Evolutionary conservation across 305 asterid species (phyloP), one percentile per base, ranked within the genome.

Genomic region (Fraxinus angustifolia): DNA sequence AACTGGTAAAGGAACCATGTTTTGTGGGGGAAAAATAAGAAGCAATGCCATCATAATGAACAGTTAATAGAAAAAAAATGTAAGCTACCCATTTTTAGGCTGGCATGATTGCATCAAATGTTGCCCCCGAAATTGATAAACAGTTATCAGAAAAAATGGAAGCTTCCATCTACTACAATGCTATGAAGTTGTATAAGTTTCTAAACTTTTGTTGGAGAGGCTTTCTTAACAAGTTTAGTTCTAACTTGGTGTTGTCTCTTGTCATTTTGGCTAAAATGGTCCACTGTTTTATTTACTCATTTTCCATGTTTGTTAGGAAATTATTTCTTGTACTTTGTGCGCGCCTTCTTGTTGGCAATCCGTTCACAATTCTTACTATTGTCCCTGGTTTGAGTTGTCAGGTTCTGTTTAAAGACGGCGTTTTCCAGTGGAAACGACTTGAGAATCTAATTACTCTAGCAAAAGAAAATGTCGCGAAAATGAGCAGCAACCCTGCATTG

Each of bases 401-500:
- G 99, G 99, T 95, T 81, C 86, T 95, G 86, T 95, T 95, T 87
- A 95, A 95, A 90, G 99, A 92, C 75, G 99, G 99, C 72, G 89
- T 91, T 86, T 95, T 95, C 89, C 99, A 95, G 87, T 95, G 99
- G 99, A 95, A 95, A 88, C 91, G 98, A 53, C 96, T 96, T 3
- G 99, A 96, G 88, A 96, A 96, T 85, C 91, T 95, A 21, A 96
- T 96, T 73, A 78, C 91, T 89, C 90, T 96, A 74, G 99, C 99
- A n/a, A 96, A 96, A 88, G 98, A 96, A 88, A 94, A 96, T 72
- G 99, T 96, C 48, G 77, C 96, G 30, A 94, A 76, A 90, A 87
- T 96, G 97, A 92, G 97, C 91, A 92, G 90, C 90, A 95, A 94
- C 82, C 99, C 99, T 78, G 99, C 99, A 21, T 87, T 92, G 67